These are phyloP conservation scores for Oehlia diaphana DNA, from an alignment of 192 early-diverging fungal genomes.

Conservation along the genomic window DNA sequence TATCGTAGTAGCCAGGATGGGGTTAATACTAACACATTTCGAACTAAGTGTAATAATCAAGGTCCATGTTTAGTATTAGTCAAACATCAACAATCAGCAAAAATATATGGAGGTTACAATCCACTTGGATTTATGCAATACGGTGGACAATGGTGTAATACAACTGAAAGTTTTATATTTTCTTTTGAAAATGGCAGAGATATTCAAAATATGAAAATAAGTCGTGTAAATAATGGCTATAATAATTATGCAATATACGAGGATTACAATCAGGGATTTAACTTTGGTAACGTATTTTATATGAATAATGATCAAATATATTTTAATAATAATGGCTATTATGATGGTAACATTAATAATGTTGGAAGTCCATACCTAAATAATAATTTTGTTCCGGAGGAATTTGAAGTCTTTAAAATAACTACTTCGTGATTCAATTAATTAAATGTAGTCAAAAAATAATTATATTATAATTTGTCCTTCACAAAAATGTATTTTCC, in stretches of 20 bases:
- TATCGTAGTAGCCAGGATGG: conserved; percentile 2
- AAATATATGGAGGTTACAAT: neutral
- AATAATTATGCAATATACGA: too few species aligned
- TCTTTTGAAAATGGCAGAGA: neutral
- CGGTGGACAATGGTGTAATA: neutral
- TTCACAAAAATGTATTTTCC: too few species aligned
- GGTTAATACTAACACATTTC: neutral
- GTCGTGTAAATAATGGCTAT: too few species aligned
- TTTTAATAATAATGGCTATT: neutral
- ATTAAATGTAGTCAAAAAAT: too few species aligned
- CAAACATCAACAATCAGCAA: too few species aligned
- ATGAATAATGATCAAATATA: neutral
- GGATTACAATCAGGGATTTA: neutral
- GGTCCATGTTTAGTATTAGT: too few species aligned
- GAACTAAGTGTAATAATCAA: too few species aligned
- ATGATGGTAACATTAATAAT: neutral
- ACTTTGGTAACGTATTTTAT: neutral
- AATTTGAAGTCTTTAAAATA: neutral
- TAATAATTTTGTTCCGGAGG: neutral
- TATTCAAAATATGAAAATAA: neutral
- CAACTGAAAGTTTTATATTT: neutral
- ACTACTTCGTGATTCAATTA: too few species aligned
- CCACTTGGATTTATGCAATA: neutral
- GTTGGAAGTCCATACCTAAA: neutral
- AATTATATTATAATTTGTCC: too few species aligned